Conservation (phyloP, 768 basidiomycete species). For the Zangia roseola region DNA sequence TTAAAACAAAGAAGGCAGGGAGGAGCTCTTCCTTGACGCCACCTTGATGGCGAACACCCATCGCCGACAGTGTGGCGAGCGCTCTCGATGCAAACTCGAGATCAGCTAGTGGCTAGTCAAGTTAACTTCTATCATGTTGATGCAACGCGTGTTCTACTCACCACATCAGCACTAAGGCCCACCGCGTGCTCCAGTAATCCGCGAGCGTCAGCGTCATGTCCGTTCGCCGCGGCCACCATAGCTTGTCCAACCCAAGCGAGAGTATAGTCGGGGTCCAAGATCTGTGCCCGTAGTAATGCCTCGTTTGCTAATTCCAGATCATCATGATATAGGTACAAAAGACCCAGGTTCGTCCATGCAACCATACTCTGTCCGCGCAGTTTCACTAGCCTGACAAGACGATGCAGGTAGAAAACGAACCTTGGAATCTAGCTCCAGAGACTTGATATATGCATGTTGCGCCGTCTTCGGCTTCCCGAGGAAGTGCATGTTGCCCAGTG, state of each 20-base stretch:
- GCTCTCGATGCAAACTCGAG: slow-evolving; percentile 66
- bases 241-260: slow-evolving; percentile 91
- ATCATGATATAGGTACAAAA: slow-evolving; percentile 77
- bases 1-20: slow-evolving; percentile 78
- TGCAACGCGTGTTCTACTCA: slow-evolving; percentile 34
- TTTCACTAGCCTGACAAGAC: background rate
- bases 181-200: slow-evolving; percentile 75
- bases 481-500: slow-evolving; percentile 75
- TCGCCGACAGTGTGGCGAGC: slow-evolving; percentile 42
- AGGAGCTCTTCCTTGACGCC: slow-evolving; percentile 49
- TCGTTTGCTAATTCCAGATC: slow-evolving; percentile 85
- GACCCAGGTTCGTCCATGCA: slow-evolving; percentile 86
- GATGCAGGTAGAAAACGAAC: slow-evolving; percentile 38
- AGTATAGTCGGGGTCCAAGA: slow-evolving; percentile 87
- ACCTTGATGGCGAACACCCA: slow-evolving; percentile 12
- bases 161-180: slow-evolving; percentile 54
- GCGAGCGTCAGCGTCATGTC: slow-evolving; percentile 58
- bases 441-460: slow-evolving; percentile 90
- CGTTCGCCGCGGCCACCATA: slow-evolving; percentile 60
- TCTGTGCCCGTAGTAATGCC: slow-evolving; percentile 84
- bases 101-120: slow-evolving; percentile 72
- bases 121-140: slow-evolving; percentile 6
- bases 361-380: slow-evolving; percentile 52
- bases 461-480: slow-evolving; percentile 64
- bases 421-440: slow-evolving; percentile 84